Evolutionary conservation across 179 eudicot species (phyloP).

Genomic region (Nepenthes alata): DNA sequence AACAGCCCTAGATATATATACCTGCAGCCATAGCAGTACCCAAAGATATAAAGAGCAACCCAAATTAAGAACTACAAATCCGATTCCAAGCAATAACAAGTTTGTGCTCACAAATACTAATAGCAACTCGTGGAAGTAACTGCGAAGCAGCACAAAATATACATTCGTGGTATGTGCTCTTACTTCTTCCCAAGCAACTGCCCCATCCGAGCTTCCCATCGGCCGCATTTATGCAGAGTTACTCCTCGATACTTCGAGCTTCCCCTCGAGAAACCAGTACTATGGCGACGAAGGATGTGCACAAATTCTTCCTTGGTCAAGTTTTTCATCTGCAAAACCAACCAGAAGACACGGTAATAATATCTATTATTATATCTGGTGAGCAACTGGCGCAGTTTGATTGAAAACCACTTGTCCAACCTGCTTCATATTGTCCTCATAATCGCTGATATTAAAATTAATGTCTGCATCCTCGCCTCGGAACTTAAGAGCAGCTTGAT

Average conservation of each 20-base stretch:
- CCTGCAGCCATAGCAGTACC: constrained; percentile 20
- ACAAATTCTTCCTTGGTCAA: constrained; percentile 41
- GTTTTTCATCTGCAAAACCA: constrained; percentile 26
- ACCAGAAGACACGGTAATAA: background rate
- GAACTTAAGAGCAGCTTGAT: constrained; percentile 41
- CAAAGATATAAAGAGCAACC: background rate
- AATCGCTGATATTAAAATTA: constrained; percentile 26
- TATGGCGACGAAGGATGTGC: constrained; percentile 39
- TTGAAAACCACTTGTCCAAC: background rate
- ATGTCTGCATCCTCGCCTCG: constrained; percentile 40
- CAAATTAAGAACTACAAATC: background rate
- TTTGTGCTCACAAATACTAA: background rate
- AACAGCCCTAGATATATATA: constrained; percentile 44
- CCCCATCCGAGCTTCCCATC: constrained; percentile 58
- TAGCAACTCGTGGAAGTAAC: background rate
- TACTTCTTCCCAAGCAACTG: constrained; percentile 47
- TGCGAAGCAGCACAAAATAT: background rate
- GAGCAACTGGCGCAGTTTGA: background rate
- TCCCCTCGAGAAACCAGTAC: constrained; percentile 46
- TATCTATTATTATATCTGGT: background rate
- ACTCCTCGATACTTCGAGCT: constrained; percentile 46
- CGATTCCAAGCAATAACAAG: background rate
- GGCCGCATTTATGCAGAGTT: constrained; percentile 44
- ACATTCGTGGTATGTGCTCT: constrained; percentile 6
- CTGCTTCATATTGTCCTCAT: constrained; percentile 33